These are phyloP conservation scores for Epichloe sibirici DNA, from an alignment of 2,329 filamentous ascomycete genomes.

Conservation along the genomic window DNA sequence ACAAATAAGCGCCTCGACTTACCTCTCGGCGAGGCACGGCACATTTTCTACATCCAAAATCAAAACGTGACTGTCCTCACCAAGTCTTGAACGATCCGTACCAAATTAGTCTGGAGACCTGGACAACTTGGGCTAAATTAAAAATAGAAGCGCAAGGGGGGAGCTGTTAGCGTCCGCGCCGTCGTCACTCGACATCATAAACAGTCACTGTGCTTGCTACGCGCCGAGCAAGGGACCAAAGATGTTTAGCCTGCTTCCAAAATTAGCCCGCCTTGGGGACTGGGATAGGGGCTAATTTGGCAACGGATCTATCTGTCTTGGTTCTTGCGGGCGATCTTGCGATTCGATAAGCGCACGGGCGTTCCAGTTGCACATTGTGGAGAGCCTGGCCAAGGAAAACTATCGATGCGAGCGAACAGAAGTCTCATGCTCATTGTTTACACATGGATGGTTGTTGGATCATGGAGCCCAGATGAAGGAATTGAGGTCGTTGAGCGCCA, in stretches of 20 bases:
- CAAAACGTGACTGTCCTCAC: too few species aligned
- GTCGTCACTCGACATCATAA: neutral
- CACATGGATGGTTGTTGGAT: too few species aligned
- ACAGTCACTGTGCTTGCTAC: slow-evolving; percentile 4
- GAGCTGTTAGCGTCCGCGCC: neutral
- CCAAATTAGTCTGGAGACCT: slow-evolving; percentile 7
- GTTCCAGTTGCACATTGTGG: neutral
- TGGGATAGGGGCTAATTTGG: slow-evolving; percentile 9
- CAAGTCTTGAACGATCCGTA: too few species aligned
- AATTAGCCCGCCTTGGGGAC: slow-evolving; percentile 9
- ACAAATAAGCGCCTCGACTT: too few species aligned
- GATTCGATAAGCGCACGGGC: slow-evolving; percentile 3
- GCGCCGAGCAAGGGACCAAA: slow-evolving; percentile 7
- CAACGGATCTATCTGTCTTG: neutral
- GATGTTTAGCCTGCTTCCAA: slow-evolving; percentile 2
- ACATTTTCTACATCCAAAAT: too few species aligned
- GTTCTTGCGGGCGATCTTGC: neutral
- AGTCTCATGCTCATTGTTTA: too few species aligned
- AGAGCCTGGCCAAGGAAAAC: neutral
- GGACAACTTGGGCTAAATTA: slow-evolving; percentile 19
- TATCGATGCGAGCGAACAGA: too few species aligned
- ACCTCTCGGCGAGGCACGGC: neutral
- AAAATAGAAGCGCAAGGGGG: slow-evolving; percentile 18
- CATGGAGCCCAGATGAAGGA: too few species aligned
- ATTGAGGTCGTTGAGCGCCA: too few species aligned